These are phyloP conservation scores for Falciphora oryzae DNA, from an alignment of 2,329 filamentous ascomycete genomes.

Conservation along the genomic window DNA sequence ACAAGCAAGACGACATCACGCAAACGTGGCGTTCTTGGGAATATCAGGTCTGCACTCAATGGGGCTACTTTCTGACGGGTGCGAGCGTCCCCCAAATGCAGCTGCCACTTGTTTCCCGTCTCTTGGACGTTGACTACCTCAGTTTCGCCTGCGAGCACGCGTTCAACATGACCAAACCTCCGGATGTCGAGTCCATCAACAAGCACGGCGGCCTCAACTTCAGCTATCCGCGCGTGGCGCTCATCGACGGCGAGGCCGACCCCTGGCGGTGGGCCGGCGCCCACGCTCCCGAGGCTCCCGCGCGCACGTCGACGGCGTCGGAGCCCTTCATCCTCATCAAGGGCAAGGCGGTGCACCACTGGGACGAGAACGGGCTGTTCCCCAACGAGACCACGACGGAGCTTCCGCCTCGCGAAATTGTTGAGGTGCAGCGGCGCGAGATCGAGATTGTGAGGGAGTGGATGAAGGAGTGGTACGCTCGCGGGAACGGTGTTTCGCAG, in stretches of 20 bases:
- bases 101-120: slow-evolving; percentile 63
- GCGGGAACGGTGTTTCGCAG: not conserved
- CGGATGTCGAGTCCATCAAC: slow-evolving; percentile 63
- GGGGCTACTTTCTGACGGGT: slow-evolving; percentile 10
- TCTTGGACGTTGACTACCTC: slow-evolving; percentile 56
- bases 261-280: slow-evolving; percentile 56
- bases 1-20: slow-evolving; percentile 19
- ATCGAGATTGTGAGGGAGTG: slow-evolving; percentile 16
- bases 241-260: slow-evolving; percentile 70
- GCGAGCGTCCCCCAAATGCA: slow-evolving; percentile 3
- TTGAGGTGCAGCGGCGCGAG: slow-evolving; percentile 15
- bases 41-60: slow-evolving; percentile 30
- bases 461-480: slow-evolving; percentile 14
- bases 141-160: slow-evolving; percentile 56
- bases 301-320: slow-evolving; percentile 38
- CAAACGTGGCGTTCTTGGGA: slow-evolving; percentile 27
- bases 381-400: slow-evolving; percentile 45
- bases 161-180: slow-evolving; percentile 62
- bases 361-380: slow-evolving; percentile 65
- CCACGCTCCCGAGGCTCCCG: slow-evolving; percentile 29
- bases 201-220: slow-evolving; percentile 69
- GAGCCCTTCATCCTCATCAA: slow-evolving; percentile 68
- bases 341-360: slow-evolving; percentile 66
- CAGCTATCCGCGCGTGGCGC: slow-evolving; percentile 66
- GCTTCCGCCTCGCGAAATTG: slow-evolving; percentile 5